Percentiles rank a stretch among this genome's conserved stretches.
Conservation (phyloP, 2,329 filamentous ascomycete genomes). For the Epichloe sibirici region DNA sequence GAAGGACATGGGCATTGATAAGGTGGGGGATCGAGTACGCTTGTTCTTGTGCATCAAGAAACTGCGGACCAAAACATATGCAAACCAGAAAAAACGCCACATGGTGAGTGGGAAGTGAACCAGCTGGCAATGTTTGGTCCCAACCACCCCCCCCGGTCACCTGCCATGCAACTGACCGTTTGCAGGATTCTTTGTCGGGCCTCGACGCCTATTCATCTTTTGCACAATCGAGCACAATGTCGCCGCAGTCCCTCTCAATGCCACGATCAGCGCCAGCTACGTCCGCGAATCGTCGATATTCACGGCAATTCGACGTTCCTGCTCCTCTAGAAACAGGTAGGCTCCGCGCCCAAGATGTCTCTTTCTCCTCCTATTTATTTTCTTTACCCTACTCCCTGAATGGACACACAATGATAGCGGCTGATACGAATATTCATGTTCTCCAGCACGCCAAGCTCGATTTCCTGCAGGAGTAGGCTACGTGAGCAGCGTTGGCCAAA, state of each 20-base stretch:
- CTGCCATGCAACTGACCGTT: constrained; percentile 1
- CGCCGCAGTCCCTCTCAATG: constrained; percentile 46
- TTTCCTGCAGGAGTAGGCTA: constrained; percentile 42
- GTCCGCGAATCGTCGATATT: constrained; percentile 48
- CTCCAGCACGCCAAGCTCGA: constrained; percentile 36
- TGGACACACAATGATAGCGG: constrained; percentile 13
- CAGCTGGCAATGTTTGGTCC: neutral
- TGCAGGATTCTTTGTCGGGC: constrained; percentile 69
- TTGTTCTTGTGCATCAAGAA: constrained; percentile 80
- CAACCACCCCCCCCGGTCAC: neutral
- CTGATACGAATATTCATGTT: constrained; percentile 35
- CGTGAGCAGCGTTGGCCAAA: constrained; percentile 36
- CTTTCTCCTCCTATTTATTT: constrained; percentile 34
- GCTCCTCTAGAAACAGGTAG: constrained; percentile 35
- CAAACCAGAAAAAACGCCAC: constrained; percentile 72
- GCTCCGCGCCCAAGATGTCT: constrained; percentile 13
- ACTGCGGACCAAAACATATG: constrained; percentile 62
- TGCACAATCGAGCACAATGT: constrained; percentile 19
- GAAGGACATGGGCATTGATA: constrained; percentile 97
- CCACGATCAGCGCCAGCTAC: constrained; percentile 32
- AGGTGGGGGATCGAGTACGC: constrained; percentile 89
- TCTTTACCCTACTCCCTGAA: constrained; percentile 50
- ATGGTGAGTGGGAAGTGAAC: constrained; percentile 45
- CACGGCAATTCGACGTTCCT: constrained; percentile 42
- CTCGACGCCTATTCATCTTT: constrained; percentile 51